Base-by-base conservation (phyloP, 2,329 filamentous ascomycete genomes). In the Lecanoromycetidae sp. region DNA sequence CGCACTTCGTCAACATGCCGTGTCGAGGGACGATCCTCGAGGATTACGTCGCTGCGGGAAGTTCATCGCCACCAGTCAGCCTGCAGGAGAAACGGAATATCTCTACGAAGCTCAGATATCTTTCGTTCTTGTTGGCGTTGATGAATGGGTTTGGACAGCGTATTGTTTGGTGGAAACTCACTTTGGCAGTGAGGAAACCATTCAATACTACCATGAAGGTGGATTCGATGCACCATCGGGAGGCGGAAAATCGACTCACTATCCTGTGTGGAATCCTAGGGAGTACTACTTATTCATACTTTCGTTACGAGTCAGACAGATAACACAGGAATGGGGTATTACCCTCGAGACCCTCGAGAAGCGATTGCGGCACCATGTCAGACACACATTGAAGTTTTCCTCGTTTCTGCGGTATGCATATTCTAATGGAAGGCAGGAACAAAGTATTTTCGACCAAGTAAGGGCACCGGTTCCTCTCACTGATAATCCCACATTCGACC, bases 131-230 rank as follows among this genome's bases (percentile, higher is more conserved):
- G 32, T 40, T 9, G 51, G 51, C 10, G n/a, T 49, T n/a, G 51
- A 53, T 33, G 51, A 52, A 13, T 52, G 46, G 49, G 40, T 48
- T 35, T 53, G 51, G 51, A 53, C 44, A 13, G 45, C 50, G 4
- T 52, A 53, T 27, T 46, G 35, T 25, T 46, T 35, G 12, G 45
- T 39, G 1, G 51, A 53, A 19, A 52, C 45, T 6, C 44, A 41
- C 26, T 52, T 52, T 19, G 50, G 46, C 9, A 49, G 46, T 25
- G 46, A 49, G 25, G 19, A 41, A 26, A 41, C 13, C 6, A 25
- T 44, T 13, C 19, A 49, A 10, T 10, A 17, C 20, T 52, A 53
- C 27, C 25, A 43, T 10, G 30, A 32, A 12, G 6, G 19, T 4
- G 30, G 36, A 4, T 8, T 34, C 5, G 51, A 53, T 36, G 51